Evolutionary conservation across 176 grass and related monocot genomes (phyloP).

Genomic region (Ananas comosus): DNA sequence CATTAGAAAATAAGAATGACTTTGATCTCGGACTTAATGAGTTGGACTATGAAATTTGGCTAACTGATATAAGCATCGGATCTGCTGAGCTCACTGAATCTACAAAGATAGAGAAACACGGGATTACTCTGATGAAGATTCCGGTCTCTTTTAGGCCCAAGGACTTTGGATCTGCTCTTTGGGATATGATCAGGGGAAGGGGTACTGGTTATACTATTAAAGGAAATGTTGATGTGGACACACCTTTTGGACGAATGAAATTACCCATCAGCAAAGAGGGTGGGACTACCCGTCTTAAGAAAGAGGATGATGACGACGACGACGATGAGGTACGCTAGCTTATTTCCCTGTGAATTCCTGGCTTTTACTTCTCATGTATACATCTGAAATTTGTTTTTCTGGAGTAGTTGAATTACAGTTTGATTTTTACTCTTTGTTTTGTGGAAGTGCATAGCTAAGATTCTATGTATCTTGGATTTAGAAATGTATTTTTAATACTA

Average conservation of each 20-base stretch:
- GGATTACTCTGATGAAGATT: constrained; percentile 68
- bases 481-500: constrained; percentile 29
- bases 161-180: constrained; percentile 84
- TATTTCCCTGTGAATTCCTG: not conserved
- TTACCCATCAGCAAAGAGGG: constrained; percentile 82
- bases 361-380: not conserved
- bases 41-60: constrained; percentile 88
- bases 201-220: constrained; percentile 78
- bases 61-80: constrained; percentile 60
- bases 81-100: constrained; percentile 60
- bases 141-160: constrained; percentile 81
- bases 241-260: constrained; percentile 90
- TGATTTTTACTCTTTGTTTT: too few species aligned
- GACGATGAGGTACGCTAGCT: constrained; percentile 33
- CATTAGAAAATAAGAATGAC: constrained; percentile 97
- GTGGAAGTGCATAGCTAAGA: too few species aligned
- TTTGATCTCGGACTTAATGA: constrained; percentile 73
- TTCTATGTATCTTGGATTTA: too few species aligned
- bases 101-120: constrained; percentile 65
- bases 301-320: constrained; percentile 48
- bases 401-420: not conserved
- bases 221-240: constrained; percentile 84
- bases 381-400: not conserved
- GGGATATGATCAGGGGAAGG: constrained; percentile 96
- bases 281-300: constrained; percentile 79